Evolutionary conservation across 139 green algal species (phyloP), one percentile per base, ranked within the genome.

Genomic region (Haematococcus sp.): DNA sequence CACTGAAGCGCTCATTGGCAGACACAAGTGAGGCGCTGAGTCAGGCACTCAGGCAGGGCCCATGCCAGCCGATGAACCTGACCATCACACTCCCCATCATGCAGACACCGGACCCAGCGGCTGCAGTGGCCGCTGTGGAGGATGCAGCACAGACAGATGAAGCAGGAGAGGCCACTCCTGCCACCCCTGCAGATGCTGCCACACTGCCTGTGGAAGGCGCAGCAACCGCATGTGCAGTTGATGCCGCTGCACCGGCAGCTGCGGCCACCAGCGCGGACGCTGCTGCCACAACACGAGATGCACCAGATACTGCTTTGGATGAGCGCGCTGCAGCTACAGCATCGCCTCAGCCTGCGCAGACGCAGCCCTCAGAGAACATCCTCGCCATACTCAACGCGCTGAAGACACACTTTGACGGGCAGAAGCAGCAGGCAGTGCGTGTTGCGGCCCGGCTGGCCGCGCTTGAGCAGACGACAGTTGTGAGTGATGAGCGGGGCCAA

Each of bases 1-100:
- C 55, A 1, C 32, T 80, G 40, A 31, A 33, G 30, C 65, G 56
- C 7, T 49, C 54, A 31, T 2, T 78, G 32, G 52, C 15, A 22
- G 58, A 67, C 3, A 40, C 61, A 30, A 44, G 60, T 27, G 70
- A 33, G n/a, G 35, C 15, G 13, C 30, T 76, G 63, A 28, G 11
- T 70, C 34, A 70, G 13, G 71, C 54, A 20, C 25, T 20, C n/a
- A 17, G 11, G 22, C 25, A 51, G 23, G 69, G 44, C 19, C 43
- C 40, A 49, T 7, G 23, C 9, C 52, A 61, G 22, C 61, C 31
- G 9, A 30, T 68, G 31, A 23, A 68, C 61, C 61, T 68, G 16
- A 68, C 11, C 31, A 68, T 68, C 61, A 68, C 61, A 22, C 61
- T 68, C 7, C 40, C 40, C 11, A 11, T 49, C 40, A 49, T 49